Base-by-base conservation (phyloP, 768 basidiomycete species). In the Termitomyces titanicus region DNA sequence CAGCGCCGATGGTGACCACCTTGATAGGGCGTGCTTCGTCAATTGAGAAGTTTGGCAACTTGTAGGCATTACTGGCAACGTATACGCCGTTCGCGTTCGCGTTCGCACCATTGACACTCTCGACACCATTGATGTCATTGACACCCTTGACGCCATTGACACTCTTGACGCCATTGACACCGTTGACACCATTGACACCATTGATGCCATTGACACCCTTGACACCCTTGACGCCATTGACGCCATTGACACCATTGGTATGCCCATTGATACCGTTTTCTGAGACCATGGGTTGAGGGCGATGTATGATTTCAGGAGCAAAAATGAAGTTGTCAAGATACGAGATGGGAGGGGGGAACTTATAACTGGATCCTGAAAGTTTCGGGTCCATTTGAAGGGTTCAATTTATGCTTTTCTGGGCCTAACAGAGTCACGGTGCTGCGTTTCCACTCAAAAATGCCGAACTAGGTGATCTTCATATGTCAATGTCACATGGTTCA, bases 1-100 rank as follows among this genome's bases (percentile, higher is more conserved):
- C 83, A 9, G 83, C 81, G 33, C 84, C 84, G 33, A 85, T 79
- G 25, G 76, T 69, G 5, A 80, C 74, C 27, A 84, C 80, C 59
- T 74, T 80, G 51, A 84, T 79, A n/a, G 76, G 80, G 25, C 82
- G 73, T 27, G 74, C 63, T 44, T 82, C 80, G 61, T 83, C 83
- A 49, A 84, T 74, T 27, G 74, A 69, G 57, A 82, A 81, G 35
- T 72, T 64, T 1, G 77, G 78, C 20, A 79, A 57, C 10, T 61
- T 53, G 60, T 63, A 67, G 40, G 55, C 47, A 27, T 53, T 56
- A n/a, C 44, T 29, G 24, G 52, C 49, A 37, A 29, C 47, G 9
- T 54, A 42, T 46, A 13, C 39, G 5, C 49, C 45, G 39, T 57
- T 51, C n/a, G 44, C 22, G 33, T 33, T 22, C 24, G 17, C 27